Base-by-base conservation (phyloP, 805 yeast genomes). In the Wickerhamiella musiphila region DNA sequence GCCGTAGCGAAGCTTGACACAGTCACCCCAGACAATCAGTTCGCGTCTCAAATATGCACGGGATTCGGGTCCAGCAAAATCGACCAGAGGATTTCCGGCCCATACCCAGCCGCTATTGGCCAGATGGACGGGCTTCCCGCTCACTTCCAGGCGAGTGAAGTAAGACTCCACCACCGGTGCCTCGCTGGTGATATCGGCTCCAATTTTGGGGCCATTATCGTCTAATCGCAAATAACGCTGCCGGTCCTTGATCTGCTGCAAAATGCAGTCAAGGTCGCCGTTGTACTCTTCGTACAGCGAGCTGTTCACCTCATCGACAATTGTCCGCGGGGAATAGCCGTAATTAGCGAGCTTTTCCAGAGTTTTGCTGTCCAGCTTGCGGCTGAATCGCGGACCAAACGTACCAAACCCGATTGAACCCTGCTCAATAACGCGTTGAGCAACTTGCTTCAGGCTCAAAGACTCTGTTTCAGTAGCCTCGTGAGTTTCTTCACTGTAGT, bases 91-190 rank as follows among this genome's bases (percentile, higher is more conserved):
- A 43, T 86, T 74, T 8, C 94, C 95, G 33, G 81, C 84, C 98
- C 98, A 86, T 35, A 90, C 82, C 95, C 96, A 86, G 29, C 98
- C 98, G 48, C 90, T 86, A 49, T 90, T 90, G 3, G 94, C 96
- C 37, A 86, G 58, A 3, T 54, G 58, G 6, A 49, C 42, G 23
- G 65, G 60, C 3, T 83, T 86, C 29, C 61, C 59, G 3, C 48
- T 48, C 30, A 53, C 65, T 2, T 43, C 50, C 43, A 84, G 70
- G 36, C 83, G 60, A 2, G 95, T 82, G 52, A 90, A 86, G 53
- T 86, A 86, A 4, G 84, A 73, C 53, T 86, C 96, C 2, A 78
- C 68, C 23, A 86, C 59, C 0, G 94, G 93, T 3, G 56, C 48
- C 3, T 58, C 44, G 4, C 55, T 52, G 10, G 69, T 66, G 29